Evolutionary conservation across 2,329 filamentous ascomycete genomes (phyloP).

Genomic region (Aspergillus sp.): DNA sequence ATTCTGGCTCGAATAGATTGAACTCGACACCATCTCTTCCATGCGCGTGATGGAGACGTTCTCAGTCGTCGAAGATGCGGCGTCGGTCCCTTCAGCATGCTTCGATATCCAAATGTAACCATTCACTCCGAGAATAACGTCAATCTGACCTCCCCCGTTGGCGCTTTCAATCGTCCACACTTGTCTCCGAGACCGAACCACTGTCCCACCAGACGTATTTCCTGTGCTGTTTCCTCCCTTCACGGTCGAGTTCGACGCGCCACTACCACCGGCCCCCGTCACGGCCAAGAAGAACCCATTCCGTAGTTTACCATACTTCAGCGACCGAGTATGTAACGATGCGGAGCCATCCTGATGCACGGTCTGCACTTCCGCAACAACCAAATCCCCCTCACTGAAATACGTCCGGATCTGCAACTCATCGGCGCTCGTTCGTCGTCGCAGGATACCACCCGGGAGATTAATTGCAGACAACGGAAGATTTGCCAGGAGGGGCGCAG

Average conservation of each 20-base stretch:
- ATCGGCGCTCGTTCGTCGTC: conserved; percentile 88
- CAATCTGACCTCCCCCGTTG: conserved; percentile 54
- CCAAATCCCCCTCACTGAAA: conserved; percentile 87
- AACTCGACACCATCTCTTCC: conserved; percentile 77
- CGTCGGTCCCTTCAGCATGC: conserved; percentile 55
- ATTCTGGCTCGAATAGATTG: conserved; percentile 93
- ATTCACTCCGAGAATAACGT: conserved; percentile 88
- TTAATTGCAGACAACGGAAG: conserved; percentile 88
- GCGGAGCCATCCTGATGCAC: conserved; percentile 81
- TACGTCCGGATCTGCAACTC: conserved; percentile 97
- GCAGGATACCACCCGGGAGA: conserved; percentile 83
- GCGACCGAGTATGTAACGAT: conserved; percentile 76
- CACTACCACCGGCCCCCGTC: conserved; percentile 66
- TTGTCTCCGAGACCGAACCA: conserved; percentile 76
- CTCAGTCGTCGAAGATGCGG: conserved; percentile 38
- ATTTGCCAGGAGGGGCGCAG: conserved; percentile 74
- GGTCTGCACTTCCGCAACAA: conserved; percentile 91
- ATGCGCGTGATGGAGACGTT: conserved; percentile 68
- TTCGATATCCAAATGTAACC: conserved; percentile 95
- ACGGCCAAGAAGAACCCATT: conserved; percentile 88
- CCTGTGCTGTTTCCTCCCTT: conserved; percentile 26
- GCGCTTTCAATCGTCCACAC: conserved; percentile 65
- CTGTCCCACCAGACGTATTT: conserved; percentile 45
- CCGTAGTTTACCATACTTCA: conserved; percentile 91
- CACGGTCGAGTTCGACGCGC: conserved; percentile 38